A percentile compares a stretch with the other conserved stretches of the same genome.
Conservation (phyloP, 2,329 filamentous ascomycete species). For the Verticillium albo-atrum region DNA sequence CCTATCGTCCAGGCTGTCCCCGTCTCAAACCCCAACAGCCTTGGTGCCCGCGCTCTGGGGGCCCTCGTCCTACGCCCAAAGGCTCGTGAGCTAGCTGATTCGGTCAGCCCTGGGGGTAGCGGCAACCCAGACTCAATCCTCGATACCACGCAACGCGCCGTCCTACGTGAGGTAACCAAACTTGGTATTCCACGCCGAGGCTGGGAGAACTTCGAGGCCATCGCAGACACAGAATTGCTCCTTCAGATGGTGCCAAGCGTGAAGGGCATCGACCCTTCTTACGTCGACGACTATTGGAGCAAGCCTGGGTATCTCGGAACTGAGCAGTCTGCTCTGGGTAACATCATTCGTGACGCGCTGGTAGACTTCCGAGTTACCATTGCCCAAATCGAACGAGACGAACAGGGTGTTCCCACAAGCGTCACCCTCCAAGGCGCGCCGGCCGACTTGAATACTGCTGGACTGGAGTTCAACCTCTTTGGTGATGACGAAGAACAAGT, state of each 20-base stretch:
- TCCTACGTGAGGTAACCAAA: constrained; percentile 4
- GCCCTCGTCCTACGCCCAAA: constrained; percentile 4
- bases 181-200: constrained; percentile 4
- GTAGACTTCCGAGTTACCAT: not conserved
- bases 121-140: constrained; percentile 3
- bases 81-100: constrained; percentile 3
- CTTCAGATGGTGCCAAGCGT: not conserved
- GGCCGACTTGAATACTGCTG: not conserved
- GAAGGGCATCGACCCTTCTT: constrained; percentile 6
- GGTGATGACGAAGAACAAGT: not conserved
- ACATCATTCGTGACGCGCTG: constrained; percentile 2
- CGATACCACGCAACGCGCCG: not conserved
- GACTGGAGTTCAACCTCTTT: constrained; percentile 2
- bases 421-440: not conserved
- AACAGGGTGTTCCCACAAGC: not conserved
- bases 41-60: constrained; percentile 7
- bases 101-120: constrained; percentile 8
- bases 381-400: not conserved
- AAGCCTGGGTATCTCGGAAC: constrained; percentile 11
- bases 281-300: constrained; percentile 14
- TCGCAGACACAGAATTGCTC: not conserved
- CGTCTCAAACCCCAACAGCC: constrained; percentile 13
- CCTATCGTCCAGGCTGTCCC: constrained; percentile 14
- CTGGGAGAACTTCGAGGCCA: constrained; percentile 9
- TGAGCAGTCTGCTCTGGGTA: constrained; percentile 8